Base-by-base conservation (phyloP, 164 flowering plant species). In the Echeveria elegans region DNA sequence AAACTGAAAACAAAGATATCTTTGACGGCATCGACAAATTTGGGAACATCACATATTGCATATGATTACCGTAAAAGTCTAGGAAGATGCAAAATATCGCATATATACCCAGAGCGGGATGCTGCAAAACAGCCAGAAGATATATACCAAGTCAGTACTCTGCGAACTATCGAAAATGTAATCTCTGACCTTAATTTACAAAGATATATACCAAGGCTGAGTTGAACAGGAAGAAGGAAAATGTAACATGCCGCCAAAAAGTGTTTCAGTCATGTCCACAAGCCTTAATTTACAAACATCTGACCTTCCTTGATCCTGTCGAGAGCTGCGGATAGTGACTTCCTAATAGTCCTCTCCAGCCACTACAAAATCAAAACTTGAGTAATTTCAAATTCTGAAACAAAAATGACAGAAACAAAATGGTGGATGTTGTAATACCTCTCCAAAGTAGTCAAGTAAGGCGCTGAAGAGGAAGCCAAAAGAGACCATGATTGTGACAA, bases 281-380 rank as follows among this genome's bases (percentile, higher is more conserved):
- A 32, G 18, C 30, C 16, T 26, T 26, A 38, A 59, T 48, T 30
- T 0, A n/a, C n/a, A n/a, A n/a, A n/a, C n/a, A n/a, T n/a, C 41
- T 68, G 70, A 86, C 98, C 98, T 73, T 92, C 89, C 66, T 82
- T 89, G 72, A 88, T 86, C 82, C 88, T 92, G 64, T 83, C 82
- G 9, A 92, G 75, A 34, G 98, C 94, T 70, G 92, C 86, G 62
- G 78, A 72, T 18, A 88, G 82, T 71, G 94, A 77, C 73, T 82
- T 88, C 73, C 96, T 86, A 73, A 79, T 86, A n/a, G 92, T 89
- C 71, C 64, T 82, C 21, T 72, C 70, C 76, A 92, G 67, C 98
- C 96, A 88, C 98, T 92, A 70, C 15, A 66, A 26, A 63, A n/a
- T n/a, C n/a, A n/a, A n/a, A n/a, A n/a, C n/a, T n/a, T n/a, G n/a